These are phyloP conservation scores for Excoecaria cochinchinensis DNA, from an alignment of 345 rosid species.

Conservation along the genomic window DNA sequence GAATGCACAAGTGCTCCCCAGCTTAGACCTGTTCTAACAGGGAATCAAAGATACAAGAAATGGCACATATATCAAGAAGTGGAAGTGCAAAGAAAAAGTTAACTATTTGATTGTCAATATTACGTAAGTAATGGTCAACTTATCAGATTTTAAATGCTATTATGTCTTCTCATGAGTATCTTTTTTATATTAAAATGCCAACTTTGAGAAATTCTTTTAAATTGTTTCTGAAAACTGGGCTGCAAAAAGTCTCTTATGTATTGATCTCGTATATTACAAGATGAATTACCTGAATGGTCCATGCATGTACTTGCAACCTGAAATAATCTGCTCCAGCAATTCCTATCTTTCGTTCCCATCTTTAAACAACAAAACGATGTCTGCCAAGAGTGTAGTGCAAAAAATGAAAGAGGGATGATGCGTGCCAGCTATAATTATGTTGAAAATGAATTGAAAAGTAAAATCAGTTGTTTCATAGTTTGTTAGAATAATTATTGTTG, in stretches of 20 bases:
- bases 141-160: not conserved
- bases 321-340: not conserved
- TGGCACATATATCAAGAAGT: slow-evolving; percentile 74
- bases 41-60: slow-evolving; percentile 71
- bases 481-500: too few species aligned
- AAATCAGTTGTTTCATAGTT: too few species aligned
- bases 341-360: not conserved
- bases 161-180: not conserved
- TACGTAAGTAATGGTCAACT: not conserved
- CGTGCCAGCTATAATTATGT: too few species aligned
- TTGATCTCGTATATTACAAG: not conserved
- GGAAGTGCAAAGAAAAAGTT: slow-evolving; percentile 28
- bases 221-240: not conserved
- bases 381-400: not conserved
- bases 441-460: too few species aligned
- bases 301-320: not conserved
- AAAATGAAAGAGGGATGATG: too few species aligned
- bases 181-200: not conserved
- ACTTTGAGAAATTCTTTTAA: not conserved
- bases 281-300: not conserved
- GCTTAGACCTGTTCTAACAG: slow-evolving; percentile 74
- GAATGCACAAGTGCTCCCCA: slow-evolving; percentile 69
- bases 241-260: not conserved
- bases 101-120: slow-evolving; percentile 14
- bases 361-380: not conserved